Percentiles rank a stretch among this genome's conserved stretches.
Conservation (phyloP, 306 rosid genomes). For the Vigna hirtella region DNA sequence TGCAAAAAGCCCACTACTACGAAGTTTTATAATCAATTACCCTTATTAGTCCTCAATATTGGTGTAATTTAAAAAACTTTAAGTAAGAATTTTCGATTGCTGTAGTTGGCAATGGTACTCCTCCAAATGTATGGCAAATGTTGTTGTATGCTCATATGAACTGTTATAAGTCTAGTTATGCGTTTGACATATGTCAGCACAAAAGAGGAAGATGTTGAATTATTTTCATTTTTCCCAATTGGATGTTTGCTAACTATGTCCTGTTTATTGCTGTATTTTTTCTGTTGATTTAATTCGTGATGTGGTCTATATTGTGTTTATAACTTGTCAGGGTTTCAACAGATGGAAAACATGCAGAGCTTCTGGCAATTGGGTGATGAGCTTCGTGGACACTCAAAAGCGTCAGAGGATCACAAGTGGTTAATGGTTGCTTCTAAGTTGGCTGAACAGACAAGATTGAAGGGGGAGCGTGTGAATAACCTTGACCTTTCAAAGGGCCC, state of each 20-base stretch:
- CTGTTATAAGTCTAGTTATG: not conserved
- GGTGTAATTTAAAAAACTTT: slow-evolving; percentile 5
- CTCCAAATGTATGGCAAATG: not conserved
- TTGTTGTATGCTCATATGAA: slow-evolving; percentile 1
- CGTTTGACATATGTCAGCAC: not conserved
- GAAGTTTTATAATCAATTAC: not conserved
- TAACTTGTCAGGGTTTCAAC: slow-evolving; percentile 51
- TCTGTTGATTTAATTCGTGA: slow-evolving; percentile 9
- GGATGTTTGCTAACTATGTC: not conserved
- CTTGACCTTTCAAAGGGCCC: slow-evolving; percentile 87
- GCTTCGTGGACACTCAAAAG: slow-evolving; percentile 95
- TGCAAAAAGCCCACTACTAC: not conserved
- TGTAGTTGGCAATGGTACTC: not conserved
- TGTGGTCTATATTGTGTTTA: slow-evolving; percentile 28
- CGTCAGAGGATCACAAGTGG: slow-evolving; percentile 96
- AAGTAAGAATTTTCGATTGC: slow-evolving; percentile 4
- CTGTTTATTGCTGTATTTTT: slow-evolving; percentile 1
- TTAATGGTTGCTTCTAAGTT: slow-evolving; percentile 86
- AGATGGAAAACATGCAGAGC: slow-evolving; percentile 82
- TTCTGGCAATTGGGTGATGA: slow-evolving; percentile 98
- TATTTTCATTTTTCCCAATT: slow-evolving; percentile 1
- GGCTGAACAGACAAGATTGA: slow-evolving; percentile 92
- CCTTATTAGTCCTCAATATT: slow-evolving; percentile 1
- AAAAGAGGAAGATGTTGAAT: slow-evolving; percentile 1
- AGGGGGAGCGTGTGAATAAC: slow-evolving; percentile 92